Conservation (phyloP, 805 yeast genomes). For the Yamadazyma olivae region DNA sequence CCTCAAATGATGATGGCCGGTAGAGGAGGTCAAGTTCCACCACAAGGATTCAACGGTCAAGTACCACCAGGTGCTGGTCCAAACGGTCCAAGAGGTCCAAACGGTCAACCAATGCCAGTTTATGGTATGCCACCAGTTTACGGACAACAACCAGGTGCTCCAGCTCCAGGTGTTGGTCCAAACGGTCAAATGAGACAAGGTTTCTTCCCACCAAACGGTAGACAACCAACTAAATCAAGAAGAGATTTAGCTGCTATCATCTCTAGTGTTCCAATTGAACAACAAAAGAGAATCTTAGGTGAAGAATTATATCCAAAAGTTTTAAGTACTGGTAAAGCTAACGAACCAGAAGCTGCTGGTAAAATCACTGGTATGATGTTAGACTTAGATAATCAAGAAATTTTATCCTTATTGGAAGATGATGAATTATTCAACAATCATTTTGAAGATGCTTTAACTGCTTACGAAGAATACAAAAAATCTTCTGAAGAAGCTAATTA, state of each 20-base stretch:
- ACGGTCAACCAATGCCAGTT: constrained; percentile 81
- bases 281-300: constrained; percentile 96
- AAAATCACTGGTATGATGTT: constrained; percentile 98
- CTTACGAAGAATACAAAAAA: constrained; percentile 87
- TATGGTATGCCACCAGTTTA: constrained; percentile 84
- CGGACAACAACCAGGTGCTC: constrained; percentile 54
- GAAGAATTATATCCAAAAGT: constrained; percentile 95
- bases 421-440: constrained; percentile 86
- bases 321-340: constrained; percentile 79
- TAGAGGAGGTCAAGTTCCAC: constrained; percentile 60
- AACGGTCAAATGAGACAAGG: constrained; percentile 54
- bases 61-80: constrained; percentile 13
- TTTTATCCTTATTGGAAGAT: constrained; percentile 83
- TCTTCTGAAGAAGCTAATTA: constrained; percentile 24
- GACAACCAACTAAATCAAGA: constrained; percentile 42
- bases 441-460: constrained; percentile 90
- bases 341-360: constrained; percentile 94
- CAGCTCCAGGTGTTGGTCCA: constrained; percentile 48
- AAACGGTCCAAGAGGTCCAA: constrained; percentile 66
- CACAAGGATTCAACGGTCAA: constrained; percentile 41
- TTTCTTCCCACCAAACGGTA: constrained; percentile 49
- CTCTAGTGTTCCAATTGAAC: constrained; percentile 72
- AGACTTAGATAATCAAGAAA: constrained; percentile 90
- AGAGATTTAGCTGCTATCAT: constrained; percentile 60
- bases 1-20: constrained; percentile 71